Evolutionary conservation across 768 basidiomycete species (phyloP).

Genomic region (Collybia nuda): DNA sequence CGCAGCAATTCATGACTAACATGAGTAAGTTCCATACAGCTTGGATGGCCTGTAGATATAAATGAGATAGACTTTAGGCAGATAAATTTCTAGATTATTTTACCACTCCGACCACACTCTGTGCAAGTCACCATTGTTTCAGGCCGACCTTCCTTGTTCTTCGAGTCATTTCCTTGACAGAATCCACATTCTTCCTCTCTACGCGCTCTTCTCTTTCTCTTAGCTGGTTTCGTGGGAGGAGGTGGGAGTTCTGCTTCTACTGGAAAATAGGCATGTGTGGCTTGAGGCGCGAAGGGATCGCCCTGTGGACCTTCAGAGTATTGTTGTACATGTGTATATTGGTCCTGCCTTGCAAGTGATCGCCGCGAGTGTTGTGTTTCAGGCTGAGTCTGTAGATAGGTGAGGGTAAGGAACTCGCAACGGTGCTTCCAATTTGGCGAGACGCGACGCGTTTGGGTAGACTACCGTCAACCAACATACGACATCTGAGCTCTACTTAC

Average conservation of each 20-base stretch:
- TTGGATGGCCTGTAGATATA: slow-evolving; percentile 68
- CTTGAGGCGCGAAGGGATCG: slow-evolving; percentile 78
- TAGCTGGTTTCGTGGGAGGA: slow-evolving; percentile 41
- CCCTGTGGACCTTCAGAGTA: slow-evolving; percentile 79
- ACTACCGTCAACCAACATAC: slow-evolving; percentile 22
- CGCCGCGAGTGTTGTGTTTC: slow-evolving; percentile 20
- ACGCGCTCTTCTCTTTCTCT: slow-evolving; percentile 43
- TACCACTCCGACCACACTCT: slow-evolving; percentile 84
- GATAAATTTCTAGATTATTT: slow-evolving; percentile 20
- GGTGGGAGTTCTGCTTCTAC: slow-evolving; percentile 43
- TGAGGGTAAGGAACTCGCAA: slow-evolving; percentile 19
- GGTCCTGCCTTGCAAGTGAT: slow-evolving; percentile 23
- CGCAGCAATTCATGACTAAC: slow-evolving; percentile 56
- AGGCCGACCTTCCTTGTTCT: slow-evolving; percentile 53
- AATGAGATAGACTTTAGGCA: slow-evolving; percentile 1
- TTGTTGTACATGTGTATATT: slow-evolving; percentile 39
- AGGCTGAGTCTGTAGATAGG: slow-evolving; percentile 24
- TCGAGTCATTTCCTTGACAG: slow-evolving; percentile 65
- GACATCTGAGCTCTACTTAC: slow-evolving; percentile 34
- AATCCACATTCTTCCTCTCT: slow-evolving; percentile 76
- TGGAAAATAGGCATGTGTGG: slow-evolving; percentile 49
- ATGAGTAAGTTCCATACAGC: slow-evolving; percentile 68
- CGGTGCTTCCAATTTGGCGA: slow-evolving; percentile 33
- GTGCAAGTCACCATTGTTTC: slow-evolving; percentile 79
- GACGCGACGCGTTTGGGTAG: slow-evolving; percentile 68